Base-by-base conservation (phyloP, 179 eudicot species). In the Corrigiola litoralis region DNA sequence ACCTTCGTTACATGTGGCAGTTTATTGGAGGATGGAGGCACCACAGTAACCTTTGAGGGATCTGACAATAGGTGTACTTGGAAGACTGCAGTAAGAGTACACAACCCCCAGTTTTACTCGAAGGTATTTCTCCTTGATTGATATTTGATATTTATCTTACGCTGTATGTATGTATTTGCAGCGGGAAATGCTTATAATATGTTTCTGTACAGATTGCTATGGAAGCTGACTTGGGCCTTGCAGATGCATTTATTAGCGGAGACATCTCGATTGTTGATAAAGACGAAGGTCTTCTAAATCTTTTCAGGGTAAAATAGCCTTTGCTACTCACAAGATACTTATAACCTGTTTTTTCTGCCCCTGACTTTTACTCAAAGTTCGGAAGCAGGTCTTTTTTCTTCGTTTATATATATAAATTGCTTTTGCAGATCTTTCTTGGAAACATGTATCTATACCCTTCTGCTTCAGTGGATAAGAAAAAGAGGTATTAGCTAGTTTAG, bases 201-300 rank as follows among this genome's bases (percentile, higher is more conserved):
- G 5, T 16, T n/a, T 50, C 31, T 37, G 18, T n/a, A 32, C 79
- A 95, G 99, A 87, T 95, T 54, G 91, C 85, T 53, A 88, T 80
- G 61, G 81, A 88, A 71, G 96, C 96, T 61, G 99, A 91, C 67
- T 84, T 95, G 68, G 99, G 99, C 67, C 87, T 95, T 69, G 99
- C 99, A 58, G 99, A 95, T 81, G 97, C 99, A 40, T 91, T 80
- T 68, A 85, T 95, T 46, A 85, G 91, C 66, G 90, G 99, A 24
- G 96, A 95, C 67, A 83, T 91, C 63, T 88, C 99, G 20, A 68
- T 88, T 41, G 95, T 88, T 29, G 96, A 95, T 74, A 81, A 85
- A 69, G 55, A 81, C 46, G 85, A 83, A 70, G 99, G 99, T 42
- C 95, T 95, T 79, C 65, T 82, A 58, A 81, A 84, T 63, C 75